A percentile compares a stretch with the other conserved stretches of the same genome.
These are phyloP conservation scores for Syncephalastrum contaminatum DNA, from an alignment of 371 early-diverging fungal genomes.

Conservation along the genomic window DNA sequence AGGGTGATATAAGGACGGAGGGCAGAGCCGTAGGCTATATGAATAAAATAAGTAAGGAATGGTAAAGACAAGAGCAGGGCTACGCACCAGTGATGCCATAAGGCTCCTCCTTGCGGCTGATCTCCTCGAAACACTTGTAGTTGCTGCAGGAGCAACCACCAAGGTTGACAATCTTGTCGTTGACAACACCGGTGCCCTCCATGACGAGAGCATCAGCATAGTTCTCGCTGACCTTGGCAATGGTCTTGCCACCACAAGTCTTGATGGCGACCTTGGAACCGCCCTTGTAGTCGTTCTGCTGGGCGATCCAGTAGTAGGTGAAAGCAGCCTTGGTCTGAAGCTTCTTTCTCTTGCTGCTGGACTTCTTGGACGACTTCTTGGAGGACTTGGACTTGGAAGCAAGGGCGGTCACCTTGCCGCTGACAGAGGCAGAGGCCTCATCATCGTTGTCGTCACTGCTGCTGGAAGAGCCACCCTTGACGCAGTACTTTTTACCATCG, in stretches of 20 bases:
- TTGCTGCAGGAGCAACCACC: slow-evolving; percentile 46
- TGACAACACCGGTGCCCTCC: slow-evolving; percentile 52
- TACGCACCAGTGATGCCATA: slow-evolving; percentile 43
- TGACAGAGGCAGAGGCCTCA: background rate
- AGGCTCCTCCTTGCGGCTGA: slow-evolving; percentile 41
- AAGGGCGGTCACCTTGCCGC: slow-evolving; percentile 13
- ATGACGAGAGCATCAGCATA: slow-evolving; percentile 51
- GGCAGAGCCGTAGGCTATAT: slow-evolving; percentile 36
- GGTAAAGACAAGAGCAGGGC: background rate
- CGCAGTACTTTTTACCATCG: slow-evolving; percentile 26
- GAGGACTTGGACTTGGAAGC: slow-evolving; percentile 14
- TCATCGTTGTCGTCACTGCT: slow-evolving; percentile 2
- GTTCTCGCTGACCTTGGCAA: slow-evolving; percentile 38
- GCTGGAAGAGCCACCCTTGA: slow-evolving; percentile 10
- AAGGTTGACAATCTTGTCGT: slow-evolving; percentile 43
- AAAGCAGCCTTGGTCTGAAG: slow-evolving; percentile 38
- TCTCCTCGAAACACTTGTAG: slow-evolving; percentile 47
- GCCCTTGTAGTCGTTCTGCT: slow-evolving; percentile 30
- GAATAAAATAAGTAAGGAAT: slow-evolving; percentile 3
- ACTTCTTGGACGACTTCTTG: slow-evolving; percentile 11
- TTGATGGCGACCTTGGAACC: slow-evolving; percentile 36
- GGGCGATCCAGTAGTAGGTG: slow-evolving; percentile 56
- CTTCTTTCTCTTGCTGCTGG: slow-evolving; percentile 31
- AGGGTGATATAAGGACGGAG: slow-evolving; percentile 49
- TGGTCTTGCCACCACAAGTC: slow-evolving; percentile 40